Conservation (phyloP, 1,284 basidiomycete genomes). For the Malassezia vespertilionis region DNA sequence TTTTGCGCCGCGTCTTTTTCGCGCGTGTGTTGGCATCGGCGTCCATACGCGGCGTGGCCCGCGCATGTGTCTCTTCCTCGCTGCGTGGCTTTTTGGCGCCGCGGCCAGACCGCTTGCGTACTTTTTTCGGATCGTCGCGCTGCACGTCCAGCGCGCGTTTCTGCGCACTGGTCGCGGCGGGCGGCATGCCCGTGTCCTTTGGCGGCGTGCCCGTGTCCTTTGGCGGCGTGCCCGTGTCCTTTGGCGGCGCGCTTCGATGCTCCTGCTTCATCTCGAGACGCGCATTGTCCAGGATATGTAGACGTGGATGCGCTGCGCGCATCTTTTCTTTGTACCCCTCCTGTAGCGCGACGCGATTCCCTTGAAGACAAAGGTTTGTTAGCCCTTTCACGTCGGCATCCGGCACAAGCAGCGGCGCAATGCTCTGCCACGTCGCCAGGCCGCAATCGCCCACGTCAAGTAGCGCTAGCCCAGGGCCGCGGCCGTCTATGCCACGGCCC, state of each 20-base stretch:
- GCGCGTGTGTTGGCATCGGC: neutral
- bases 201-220: neutral
- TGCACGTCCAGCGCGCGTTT: neutral
- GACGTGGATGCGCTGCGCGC: conserved; percentile 17
- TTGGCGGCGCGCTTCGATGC: neutral
- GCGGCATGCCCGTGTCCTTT: neutral
- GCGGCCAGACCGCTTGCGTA: conserved; percentile 16
- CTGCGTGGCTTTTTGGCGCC: conserved; percentile 5
- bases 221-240: neutral
- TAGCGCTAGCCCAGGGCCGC: conserved; percentile 29
- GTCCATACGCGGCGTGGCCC: neutral
- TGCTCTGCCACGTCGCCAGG: conserved; percentile 20
- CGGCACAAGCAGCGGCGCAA: conserved; percentile 21
- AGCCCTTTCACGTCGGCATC: conserved; percentile 21
- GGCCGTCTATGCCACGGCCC: conserved; percentile 35
- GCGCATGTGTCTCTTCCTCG: neutral
- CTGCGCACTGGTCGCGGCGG: neutral
- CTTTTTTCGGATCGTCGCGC: conserved; percentile 9
- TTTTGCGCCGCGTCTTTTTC: conserved; percentile 13
- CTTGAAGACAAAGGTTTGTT: conserved; percentile 27
- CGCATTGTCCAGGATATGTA: conserved; percentile 31
- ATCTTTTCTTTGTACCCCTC: conserved; percentile 25
- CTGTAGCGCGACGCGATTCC: conserved; percentile 23
- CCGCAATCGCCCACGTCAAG: conserved; percentile 40
- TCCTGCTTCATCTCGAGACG: conserved; percentile 15